Conservation (phyloP, 139 green algal genomes). For the Coelastrella sp. region DNA sequence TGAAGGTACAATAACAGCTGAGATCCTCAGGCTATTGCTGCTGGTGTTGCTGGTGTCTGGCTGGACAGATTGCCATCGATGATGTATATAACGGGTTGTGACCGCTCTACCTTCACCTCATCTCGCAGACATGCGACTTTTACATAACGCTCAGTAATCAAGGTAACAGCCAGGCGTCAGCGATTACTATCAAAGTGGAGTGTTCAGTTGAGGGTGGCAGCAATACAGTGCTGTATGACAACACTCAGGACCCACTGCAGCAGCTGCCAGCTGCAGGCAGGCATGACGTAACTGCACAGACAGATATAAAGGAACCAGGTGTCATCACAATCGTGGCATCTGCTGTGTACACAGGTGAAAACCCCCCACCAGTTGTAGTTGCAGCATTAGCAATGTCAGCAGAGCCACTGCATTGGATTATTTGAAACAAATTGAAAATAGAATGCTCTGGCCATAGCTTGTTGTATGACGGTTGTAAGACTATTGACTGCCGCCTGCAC, state of each 20-base stretch:
- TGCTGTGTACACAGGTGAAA: conserved; percentile 43
- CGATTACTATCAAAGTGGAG: conserved; percentile 18
- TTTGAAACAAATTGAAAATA: not conserved
- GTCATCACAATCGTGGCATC: conserved; percentile 5
- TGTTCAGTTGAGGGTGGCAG: conserved; percentile 33
- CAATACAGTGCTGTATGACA: conserved; percentile 36
- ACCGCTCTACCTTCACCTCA: not conserved
- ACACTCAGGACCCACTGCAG: conserved; percentile 15
- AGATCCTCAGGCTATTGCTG: not conserved
- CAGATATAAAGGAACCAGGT: conserved; percentile 33
- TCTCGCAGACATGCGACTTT: conserved; percentile 28
- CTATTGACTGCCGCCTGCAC: no score
- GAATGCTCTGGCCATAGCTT: no score
- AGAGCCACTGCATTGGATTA: not conserved
- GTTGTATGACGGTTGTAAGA: no score
- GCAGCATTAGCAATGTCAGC: not conserved
- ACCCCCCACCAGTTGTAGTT: not conserved
- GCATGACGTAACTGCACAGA: conserved; percentile 12
- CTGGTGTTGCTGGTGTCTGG: not conserved
- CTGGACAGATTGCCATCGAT: not conserved
- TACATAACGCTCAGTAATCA: conserved; percentile 38
- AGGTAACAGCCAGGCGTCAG: not conserved
- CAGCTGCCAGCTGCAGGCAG: not conserved
- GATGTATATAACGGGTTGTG: not conserved
- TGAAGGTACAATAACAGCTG: not conserved